A percentile compares a stretch with the other conserved stretches of the same genome.
Conservation (phyloP, 257 asterid genomes). For the Knoxia roxburghii region DNA sequence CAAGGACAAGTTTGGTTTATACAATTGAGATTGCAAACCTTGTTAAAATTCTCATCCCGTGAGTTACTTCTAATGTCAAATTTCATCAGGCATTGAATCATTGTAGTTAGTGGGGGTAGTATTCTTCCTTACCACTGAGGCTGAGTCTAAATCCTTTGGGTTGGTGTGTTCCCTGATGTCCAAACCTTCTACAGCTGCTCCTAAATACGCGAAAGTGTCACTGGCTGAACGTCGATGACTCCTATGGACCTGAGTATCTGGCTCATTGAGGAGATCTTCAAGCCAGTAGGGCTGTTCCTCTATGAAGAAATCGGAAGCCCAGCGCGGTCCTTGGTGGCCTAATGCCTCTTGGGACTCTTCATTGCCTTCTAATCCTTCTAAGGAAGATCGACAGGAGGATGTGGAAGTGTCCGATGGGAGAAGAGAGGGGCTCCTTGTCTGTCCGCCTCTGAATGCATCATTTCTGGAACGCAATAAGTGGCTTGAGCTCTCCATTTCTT, state of each 20-base stretch:
- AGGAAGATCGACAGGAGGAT: slow-evolving; percentile 17
- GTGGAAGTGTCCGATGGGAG: slow-evolving; percentile 20
- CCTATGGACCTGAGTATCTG: slow-evolving; percentile 31
- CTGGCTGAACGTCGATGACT: slow-evolving; percentile 70
- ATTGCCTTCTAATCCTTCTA: slow-evolving; percentile 21
- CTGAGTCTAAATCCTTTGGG: slow-evolving; percentile 15
- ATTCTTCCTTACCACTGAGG: slow-evolving; percentile 17
- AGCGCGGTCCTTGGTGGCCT: slow-evolving; percentile 43
- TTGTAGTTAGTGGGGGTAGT: slow-evolving; percentile 15
- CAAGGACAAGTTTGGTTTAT: not conserved
- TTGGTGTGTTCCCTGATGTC: slow-evolving; percentile 25
- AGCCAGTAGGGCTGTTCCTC: slow-evolving; percentile 86
- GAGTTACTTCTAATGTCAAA: slow-evolving; percentile 22
- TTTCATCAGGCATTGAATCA: slow-evolving; percentile 14
- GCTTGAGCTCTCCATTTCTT: slow-evolving; percentile 20
- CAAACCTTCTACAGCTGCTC: slow-evolving; percentile 26
- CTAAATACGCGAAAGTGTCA: slow-evolving; percentile 54
- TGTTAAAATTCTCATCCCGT: slow-evolving; percentile 26
- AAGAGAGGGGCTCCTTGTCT: slow-evolving; percentile 19
- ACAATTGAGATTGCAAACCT: slow-evolving; percentile 21
- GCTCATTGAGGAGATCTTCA: slow-evolving; percentile 67
- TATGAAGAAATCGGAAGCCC: slow-evolving; percentile 50
- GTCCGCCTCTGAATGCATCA: slow-evolving; percentile 8
- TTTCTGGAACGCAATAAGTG: slow-evolving; percentile 12
- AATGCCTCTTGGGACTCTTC: slow-evolving; percentile 18